A percentile compares a stretch with the other conserved stretches of the same genome.
Conservation (phyloP, 176 grass and related monocot species). For the Sorghum bicolor region Sorghum_bicolor_NCBIv3 NC_012874.2:5548501-5549000, state of each 20-base stretch:
- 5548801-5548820: neutral
- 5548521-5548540: conserved; percentile 9
- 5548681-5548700: neutral
- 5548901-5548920: neutral
- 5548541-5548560: neutral
- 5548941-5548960: neutral
- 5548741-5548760: neutral
- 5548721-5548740: neutral
- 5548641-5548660: neutral
- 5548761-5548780: neutral
- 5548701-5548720: conserved; percentile 15
- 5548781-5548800: neutral
- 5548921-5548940: neutral
- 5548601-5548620: neutral
- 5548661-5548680: neutral
- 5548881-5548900: neutral
- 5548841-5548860: neutral
- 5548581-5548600: neutral
- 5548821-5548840: neutral
- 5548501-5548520: neutral
- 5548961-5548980: too few species aligned
- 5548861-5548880: neutral
- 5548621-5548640: neutral
- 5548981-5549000: neutral
- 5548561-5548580: neutral